Evolutionary conservation across 192 early-diverging fungal genomes (phyloP).

Genomic region (Spizellomyces punctatus): DNA sequence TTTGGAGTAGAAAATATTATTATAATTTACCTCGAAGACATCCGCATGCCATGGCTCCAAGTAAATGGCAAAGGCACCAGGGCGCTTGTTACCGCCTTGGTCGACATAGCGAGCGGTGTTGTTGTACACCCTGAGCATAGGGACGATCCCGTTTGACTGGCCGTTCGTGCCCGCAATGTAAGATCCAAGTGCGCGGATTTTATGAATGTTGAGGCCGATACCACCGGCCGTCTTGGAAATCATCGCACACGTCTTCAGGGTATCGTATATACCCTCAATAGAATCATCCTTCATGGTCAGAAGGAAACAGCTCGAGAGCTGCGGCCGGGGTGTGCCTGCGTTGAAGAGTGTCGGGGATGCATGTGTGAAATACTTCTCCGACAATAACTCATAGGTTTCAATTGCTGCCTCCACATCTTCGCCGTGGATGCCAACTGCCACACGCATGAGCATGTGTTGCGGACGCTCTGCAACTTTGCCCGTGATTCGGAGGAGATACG

Average conservation of each 20-base stretch:
- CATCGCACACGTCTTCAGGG: constrained; percentile 94
- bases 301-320: constrained; percentile 94
- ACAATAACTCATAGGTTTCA: constrained; percentile 92
- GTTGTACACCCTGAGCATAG: constrained; percentile 96
- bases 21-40: constrained; percentile 67
- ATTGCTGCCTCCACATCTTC: constrained; percentile 88
- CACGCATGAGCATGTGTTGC: constrained; percentile 98
- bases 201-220: constrained; percentile 96
- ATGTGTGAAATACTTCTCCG: constrained; percentile 93
- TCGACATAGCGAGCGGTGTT: constrained; percentile 99
- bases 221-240: constrained; percentile 98
- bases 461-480: constrained; percentile 90
- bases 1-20: background rate
- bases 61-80: constrained; percentile 97
- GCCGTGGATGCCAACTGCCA: constrained; percentile 94
- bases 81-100: constrained; percentile 98
- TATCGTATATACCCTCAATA: constrained; percentile 98
- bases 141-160: constrained; percentile 92
- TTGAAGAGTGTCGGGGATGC: constrained; percentile 98
- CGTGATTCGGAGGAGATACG: constrained; percentile 88
- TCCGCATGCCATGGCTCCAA: constrained; percentile 99
- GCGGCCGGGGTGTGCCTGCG: constrained; percentile 94
- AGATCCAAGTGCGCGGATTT: constrained; percentile 91
- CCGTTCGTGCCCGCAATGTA: constrained; percentile 99
- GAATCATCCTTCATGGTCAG: constrained; percentile 95